phyloP scores from a whole-genome alignment of 805 yeast species.

The Metschnikowia kofuensis region DNA sequence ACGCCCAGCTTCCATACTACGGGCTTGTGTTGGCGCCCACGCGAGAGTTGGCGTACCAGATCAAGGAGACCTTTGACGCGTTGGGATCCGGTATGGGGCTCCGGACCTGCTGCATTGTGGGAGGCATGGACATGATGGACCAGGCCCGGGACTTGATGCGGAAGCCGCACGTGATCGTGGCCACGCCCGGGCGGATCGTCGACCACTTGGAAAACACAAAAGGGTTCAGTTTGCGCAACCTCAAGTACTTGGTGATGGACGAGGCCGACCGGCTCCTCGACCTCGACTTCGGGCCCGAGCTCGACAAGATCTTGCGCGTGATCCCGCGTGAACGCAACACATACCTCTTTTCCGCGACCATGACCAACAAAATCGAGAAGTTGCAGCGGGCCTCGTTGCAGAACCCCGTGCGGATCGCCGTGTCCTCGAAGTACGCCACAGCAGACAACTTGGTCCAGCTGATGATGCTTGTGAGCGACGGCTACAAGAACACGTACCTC shows the following conservation, averaged over 20 bases:
- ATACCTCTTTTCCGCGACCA: constrained; percentile 91
- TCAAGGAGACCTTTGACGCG: constrained; percentile 93
- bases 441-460: constrained; percentile 91
- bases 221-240: constrained; percentile 76
- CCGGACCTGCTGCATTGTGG: constrained; percentile 85
- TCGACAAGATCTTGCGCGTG: constrained; percentile 78
- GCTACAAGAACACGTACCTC: constrained; percentile 84
- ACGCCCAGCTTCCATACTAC: constrained; percentile 82
- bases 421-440: constrained; percentile 83
- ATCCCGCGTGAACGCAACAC: constrained; percentile 85
- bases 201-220: constrained; percentile 92
- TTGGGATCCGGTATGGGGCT: constrained; percentile 90
- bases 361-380: constrained; percentile 93
- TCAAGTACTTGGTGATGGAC: constrained; percentile 87
- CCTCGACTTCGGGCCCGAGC: constrained; percentile 94
- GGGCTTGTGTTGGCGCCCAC: constrained; percentile 88
- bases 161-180: constrained; percentile 91
- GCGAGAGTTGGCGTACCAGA: constrained; percentile 81
- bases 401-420: constrained; percentile 89
- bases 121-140: constrained; percentile 98
- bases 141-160: constrained; percentile 92
- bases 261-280: constrained; percentile 96
- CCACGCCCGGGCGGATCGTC: constrained; percentile 92
- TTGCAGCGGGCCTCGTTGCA: constrained; percentile 87
- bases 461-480: constrained; percentile 87